Evolutionary conservation across 1,284 basidiomycete genomes (phyloP).

Genomic region (Gomphus bonarii): DNA sequence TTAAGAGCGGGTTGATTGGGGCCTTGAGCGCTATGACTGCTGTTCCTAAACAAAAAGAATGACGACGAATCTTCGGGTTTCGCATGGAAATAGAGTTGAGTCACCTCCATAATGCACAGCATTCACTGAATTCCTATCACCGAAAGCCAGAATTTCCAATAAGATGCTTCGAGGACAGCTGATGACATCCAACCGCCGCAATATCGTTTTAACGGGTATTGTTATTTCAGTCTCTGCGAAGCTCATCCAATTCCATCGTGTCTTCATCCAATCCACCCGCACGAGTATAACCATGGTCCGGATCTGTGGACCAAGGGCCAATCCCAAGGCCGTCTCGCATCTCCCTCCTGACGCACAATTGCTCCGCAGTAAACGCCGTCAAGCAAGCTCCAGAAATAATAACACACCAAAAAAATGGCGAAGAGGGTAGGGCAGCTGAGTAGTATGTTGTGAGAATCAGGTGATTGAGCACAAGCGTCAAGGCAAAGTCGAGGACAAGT

Average conservation of each 20-base stretch:
- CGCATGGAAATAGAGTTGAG: not conserved
- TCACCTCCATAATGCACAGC: not conserved
- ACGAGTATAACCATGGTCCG: slow-evolving; percentile 22
- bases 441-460: slow-evolving; percentile 89
- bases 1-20: no score
- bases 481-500: slow-evolving; percentile 87
- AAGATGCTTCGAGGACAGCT: not conserved
- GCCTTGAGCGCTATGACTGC: not conserved
- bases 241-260: slow-evolving; percentile 51
- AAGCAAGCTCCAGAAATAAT: slow-evolving; percentile 61
- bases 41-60: not conserved
- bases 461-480: slow-evolving; percentile 87
- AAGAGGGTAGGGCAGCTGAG: slow-evolving; percentile 77
- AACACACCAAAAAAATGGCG: slow-evolving; percentile 82
- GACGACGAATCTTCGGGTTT: not conserved
- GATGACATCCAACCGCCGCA: not conserved
- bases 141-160: not conserved
- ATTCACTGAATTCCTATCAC: not conserved
- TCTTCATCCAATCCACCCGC: slow-evolving; percentile 21
- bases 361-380: slow-evolving; percentile 79
- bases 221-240: slow-evolving; percentile 28
- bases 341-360: slow-evolving; percentile 87
- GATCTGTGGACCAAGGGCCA: slow-evolving; percentile 15
- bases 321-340: slow-evolving; percentile 79
- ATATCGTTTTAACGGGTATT: not conserved